Percentiles rank a stretch among this genome's conserved stretches.
Conservation (phyloP, 2,329 filamentous ascomycete genomes). For the Exophiala bonariae region DNA sequence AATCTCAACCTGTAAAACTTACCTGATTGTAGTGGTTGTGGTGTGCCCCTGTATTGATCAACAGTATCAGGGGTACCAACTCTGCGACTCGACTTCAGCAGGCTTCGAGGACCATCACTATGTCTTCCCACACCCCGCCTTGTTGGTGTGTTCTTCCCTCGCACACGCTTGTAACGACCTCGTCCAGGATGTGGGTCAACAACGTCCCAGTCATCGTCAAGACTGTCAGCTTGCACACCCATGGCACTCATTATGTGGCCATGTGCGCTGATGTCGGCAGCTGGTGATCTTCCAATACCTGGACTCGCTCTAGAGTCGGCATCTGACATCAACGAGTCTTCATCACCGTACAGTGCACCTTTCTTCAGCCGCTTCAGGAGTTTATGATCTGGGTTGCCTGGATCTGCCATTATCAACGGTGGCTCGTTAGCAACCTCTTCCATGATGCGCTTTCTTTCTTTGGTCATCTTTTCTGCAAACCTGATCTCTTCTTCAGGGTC, state of each 20-base stretch:
- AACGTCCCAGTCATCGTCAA: constrained; percentile 42
- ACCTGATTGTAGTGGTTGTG: constrained; percentile 37
- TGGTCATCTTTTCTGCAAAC: constrained; percentile 49
- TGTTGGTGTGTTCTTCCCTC: constrained; percentile 28
- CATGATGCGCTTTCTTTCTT: constrained; percentile 50
- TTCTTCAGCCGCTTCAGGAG: constrained; percentile 47
- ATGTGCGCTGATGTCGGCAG: constrained; percentile 16
- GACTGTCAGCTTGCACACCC: constrained; percentile 27
- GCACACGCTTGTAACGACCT: constrained; percentile 40
- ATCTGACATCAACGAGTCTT: constrained; percentile 26
- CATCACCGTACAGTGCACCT: constrained; percentile 30
- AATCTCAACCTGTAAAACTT: background rate
- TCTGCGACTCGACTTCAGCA: constrained; percentile 46
- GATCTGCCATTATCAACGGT: constrained; percentile 23
- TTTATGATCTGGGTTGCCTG: constrained; percentile 37
- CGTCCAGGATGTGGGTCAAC: constrained; percentile 36
- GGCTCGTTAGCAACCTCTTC: constrained; percentile 41
- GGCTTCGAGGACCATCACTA: constrained; percentile 34
- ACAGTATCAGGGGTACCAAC: constrained; percentile 31
- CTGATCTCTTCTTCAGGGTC: constrained; percentile 50
- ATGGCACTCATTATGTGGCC: constrained; percentile 21
- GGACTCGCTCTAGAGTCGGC: constrained; percentile 28
- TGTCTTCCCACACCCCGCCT: constrained; percentile 32
- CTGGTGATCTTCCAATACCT: constrained; percentile 23
- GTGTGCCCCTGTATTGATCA: constrained; percentile 22